Percentiles rank a stretch among this genome's conserved stretches.
Conservation (phyloP, 1,284 basidiomycete species). For the Coniferiporia weirii region DNA sequence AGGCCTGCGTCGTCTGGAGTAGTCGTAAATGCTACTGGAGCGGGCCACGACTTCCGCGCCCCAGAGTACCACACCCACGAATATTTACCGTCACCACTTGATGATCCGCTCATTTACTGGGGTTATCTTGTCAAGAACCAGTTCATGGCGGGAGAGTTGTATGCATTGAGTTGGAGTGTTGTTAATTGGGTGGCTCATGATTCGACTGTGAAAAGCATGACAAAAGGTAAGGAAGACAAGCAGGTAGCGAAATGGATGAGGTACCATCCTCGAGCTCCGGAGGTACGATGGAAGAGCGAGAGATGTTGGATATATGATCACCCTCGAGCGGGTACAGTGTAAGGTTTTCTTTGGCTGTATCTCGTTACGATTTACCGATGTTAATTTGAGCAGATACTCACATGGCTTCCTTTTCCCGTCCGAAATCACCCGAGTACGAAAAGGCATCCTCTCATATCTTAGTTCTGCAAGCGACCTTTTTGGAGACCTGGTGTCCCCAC, state of each 20-base stretch:
- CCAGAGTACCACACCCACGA: conserved; percentile 4
- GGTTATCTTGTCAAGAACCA: conserved; percentile 91
- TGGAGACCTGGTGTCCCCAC: conserved; percentile 18
- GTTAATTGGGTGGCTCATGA: conserved; percentile 86
- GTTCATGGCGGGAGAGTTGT: conserved; percentile 97
- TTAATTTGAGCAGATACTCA: conserved; percentile 59
- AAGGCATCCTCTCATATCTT: conserved; percentile 39
- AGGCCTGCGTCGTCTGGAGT: conserved; percentile 12
- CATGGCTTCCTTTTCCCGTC: conserved; percentile 98
- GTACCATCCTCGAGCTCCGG: conserved; percentile 73
- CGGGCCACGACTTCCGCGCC: conserved; percentile 10
- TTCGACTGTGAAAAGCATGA: conserved; percentile 59
- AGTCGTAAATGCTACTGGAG: conserved; percentile 6
- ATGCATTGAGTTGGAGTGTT: conserved; percentile 86
- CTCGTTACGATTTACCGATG: conserved; percentile 16
- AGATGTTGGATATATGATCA: conserved; percentile 99
- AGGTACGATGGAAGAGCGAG: conserved; percentile 88
- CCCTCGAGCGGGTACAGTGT: conserved; percentile 89
- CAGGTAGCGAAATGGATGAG: conserved; percentile 94
- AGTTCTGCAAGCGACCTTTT: conserved; percentile 4
- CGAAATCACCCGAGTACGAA: conserved; percentile 68
- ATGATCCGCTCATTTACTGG: conserved; percentile 85
- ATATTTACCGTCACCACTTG: conserved; percentile 21
- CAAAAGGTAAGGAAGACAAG: conserved; percentile 90
- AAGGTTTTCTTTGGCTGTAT: conserved; percentile 30